Evolutionary conservation across 805 yeast species (phyloP), one percentile per base, ranked within the genome.

Genomic region (Ogataea nakhonphanomensis): DNA sequence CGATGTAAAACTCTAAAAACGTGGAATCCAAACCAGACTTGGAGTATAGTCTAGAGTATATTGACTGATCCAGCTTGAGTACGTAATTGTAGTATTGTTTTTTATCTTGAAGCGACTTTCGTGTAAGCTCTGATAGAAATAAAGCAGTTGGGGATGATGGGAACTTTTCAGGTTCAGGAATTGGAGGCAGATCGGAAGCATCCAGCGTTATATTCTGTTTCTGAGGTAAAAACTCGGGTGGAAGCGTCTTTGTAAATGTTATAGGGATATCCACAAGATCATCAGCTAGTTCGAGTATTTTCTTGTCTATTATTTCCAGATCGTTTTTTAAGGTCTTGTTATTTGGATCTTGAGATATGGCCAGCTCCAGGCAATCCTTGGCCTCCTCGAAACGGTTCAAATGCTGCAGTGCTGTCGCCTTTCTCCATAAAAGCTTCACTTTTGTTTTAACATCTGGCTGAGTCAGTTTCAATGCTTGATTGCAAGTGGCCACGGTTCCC

Each of bases 391-490:
- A 66, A 4, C 59, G 50, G 3, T 41, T 39, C 29, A 66, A 44
- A 1, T 64, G 61, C 9, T 59, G 51, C 31, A 64, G 54, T 0
- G 78, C 76, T 0, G 65, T 25, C 0, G 79, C 75, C 41, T 67
- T 62, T 35, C 89, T 66, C 65, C 72, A 81, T 2, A 68, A 51
- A 0, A 82, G 58, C 53, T 82, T 82, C 3, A 70, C 59, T 27
- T 53, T 48, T 0, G 74, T 64, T 28, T 63, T 65, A 2, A 62
- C 51, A 5, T 51, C 55, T 4, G 15, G 25, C 8, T 30, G 30
- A 13, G 40, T 12, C 2, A 61, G 31, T 1, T 42, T 33, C 11
- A 82, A 57, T 0, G 86, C 90, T 11, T 53, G 51, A 8, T 70
- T 57, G 44, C 84, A 73, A 42, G 74, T 79, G 13, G 58, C 55